phyloP scores from a whole-genome alignment of 768 basidiomycete species.

The Kwoniella europaea region DNA sequence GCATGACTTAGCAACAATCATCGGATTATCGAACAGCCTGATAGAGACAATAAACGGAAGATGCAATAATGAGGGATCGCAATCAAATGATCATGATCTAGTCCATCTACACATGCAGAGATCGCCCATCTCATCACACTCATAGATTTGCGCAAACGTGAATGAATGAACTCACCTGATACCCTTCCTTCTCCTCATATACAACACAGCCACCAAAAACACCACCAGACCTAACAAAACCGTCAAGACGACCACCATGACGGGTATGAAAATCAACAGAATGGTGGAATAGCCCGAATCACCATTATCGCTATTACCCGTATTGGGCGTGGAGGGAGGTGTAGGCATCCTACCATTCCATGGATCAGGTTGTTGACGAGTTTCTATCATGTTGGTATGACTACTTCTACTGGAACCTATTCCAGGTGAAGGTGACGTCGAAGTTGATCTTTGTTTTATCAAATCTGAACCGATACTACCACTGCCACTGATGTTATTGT shows the following conservation, averaged over 20 bases:
- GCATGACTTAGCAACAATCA: background rate
- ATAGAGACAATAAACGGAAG: background rate
- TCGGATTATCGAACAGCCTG: background rate
- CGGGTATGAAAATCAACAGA: slow-evolving; percentile 74
- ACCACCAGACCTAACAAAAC: slow-evolving; percentile 90
- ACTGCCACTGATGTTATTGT: background rate
- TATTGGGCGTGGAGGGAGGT: background rate
- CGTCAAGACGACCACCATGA: slow-evolving; percentile 90
- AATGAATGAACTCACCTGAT: slow-evolving; percentile 42
- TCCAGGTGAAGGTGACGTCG: background rate
- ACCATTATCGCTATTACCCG: background rate
- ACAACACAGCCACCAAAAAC: slow-evolving; percentile 85
- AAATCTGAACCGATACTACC: background rate
- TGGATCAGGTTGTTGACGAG: slow-evolving; percentile 8
- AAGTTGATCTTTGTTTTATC: background rate
- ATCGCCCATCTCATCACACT: background rate
- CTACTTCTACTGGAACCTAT: background rate
- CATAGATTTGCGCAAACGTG: no score
- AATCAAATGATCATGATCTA: background rate
- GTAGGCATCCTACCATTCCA: slow-evolving; percentile 9
- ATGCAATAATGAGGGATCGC: background rate
- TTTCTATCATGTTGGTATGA: background rate
- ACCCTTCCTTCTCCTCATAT: slow-evolving; percentile 63
- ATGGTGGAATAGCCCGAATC: slow-evolving; percentile 28
- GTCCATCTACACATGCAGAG: background rate